phyloP scores from a whole-genome alignment of 306 rosid genomes.

The Nissolia schottii region DNA sequence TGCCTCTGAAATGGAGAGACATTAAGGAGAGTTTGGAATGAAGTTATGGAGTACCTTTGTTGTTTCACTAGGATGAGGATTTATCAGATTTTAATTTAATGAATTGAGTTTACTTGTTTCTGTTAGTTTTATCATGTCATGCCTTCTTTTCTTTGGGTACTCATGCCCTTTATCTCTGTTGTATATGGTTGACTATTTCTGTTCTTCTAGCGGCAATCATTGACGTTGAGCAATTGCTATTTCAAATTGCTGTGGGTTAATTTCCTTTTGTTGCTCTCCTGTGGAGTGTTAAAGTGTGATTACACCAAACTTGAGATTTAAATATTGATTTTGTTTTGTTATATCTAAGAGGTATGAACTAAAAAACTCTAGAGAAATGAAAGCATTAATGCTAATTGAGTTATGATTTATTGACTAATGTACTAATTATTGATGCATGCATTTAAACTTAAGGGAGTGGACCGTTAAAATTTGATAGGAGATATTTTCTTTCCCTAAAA shows the following conservation, averaged over 20 bases:
- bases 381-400: too few species aligned
- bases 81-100: not conserved
- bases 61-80: conserved; percentile 4
- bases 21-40: not conserved
- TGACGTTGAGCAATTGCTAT: not conserved
- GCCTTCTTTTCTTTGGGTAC: too few species aligned
- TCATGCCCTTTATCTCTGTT: not conserved
- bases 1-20: conserved; percentile 8
- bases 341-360: too few species aligned
- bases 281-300: not conserved
- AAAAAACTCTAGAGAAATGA: too few species aligned
- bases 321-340: too few species aligned
- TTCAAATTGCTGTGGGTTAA: not conserved
- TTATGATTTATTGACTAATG: too few species aligned
- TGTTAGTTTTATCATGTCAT: not conserved
- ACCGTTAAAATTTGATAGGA: too few species aligned
- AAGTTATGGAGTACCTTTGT: not conserved
- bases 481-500: too few species aligned
- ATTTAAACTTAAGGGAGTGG: too few species aligned
- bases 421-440: too few species aligned
- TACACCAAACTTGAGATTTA: not conserved
- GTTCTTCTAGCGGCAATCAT: not conserved
- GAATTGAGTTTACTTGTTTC: not conserved
- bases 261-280: not conserved
- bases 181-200: not conserved